Evolutionary conservation across 2,329 filamentous ascomycete species (phyloP), one percentile per base, ranked within the genome.

Genomic region (Penicillium brasilianum): DNA sequence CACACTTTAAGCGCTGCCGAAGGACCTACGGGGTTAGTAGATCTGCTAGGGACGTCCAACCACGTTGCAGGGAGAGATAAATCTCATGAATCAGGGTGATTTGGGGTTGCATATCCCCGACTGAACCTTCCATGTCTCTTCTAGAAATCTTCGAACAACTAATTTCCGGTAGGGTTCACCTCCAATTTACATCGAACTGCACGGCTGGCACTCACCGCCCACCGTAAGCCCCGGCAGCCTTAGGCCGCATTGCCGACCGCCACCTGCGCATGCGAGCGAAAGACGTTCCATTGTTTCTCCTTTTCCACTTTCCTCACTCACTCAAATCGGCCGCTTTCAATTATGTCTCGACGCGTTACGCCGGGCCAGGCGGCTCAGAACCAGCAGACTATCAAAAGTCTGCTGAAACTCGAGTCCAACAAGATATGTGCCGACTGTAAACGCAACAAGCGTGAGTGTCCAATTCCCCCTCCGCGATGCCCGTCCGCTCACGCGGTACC

Each of bases 381-480:
- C 81, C 90, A 92, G 78, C 88, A 90, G 77, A 96, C 93, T 48
- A 92, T 99, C 79, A 98, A 98, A 84, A 93, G 87, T 75, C 86
- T 99, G 70, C 84, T 98, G 76, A 99, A 98, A 82, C 82, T 99
- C 69, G 94, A 98, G 75, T 83, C 88, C 65, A 99, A 99, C 83
- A 99, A 99, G 83, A 88, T 91, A 75, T 99, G 95, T 84, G 92
- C 94, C 63, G 95, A 99, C 79, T 99, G 95, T 87, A 99, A 99
- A 84, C 89, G 90, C 77, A 99, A 98, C 84, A 99, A 98, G 80
- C 95, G 93, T 96, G 80, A 69, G 89, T 82, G 37, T 22, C 55
- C 52, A 48, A 14, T 37, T 22, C 25, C 58, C 51, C 57, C 57
- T 56, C 58, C 48, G 18, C 59, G 30, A 57, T 36, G 11, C 9